A percentile compares a stretch with the other conserved stretches of the same genome.
phyloP scores from a whole-genome alignment of 1,284 basidiomycete genomes.

The Volvariella volvacea region DNA sequence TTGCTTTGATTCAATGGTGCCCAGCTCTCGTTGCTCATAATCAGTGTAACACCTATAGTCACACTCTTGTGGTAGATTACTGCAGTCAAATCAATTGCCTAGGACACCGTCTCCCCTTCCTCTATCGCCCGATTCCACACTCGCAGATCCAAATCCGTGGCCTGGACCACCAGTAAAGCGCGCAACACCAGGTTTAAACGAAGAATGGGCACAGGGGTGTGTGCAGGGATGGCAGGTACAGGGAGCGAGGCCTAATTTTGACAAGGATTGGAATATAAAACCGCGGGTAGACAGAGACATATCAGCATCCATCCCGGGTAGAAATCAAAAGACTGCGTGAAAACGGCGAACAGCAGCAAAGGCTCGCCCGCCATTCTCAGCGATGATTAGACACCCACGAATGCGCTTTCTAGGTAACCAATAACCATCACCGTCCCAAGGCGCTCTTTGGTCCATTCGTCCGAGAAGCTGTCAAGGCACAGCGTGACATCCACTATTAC shows the following conservation, averaged over 20 bases:
- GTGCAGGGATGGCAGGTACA: conserved; percentile 33
- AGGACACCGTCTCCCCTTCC: conserved; percentile 15
- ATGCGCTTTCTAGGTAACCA: conserved; percentile 44
- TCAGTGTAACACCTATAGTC: too few relatives aligned
- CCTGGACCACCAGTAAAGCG: conserved; percentile 40
- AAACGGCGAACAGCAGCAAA: too few relatives aligned
- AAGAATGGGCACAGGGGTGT: conserved; percentile 26
- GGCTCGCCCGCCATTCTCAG: too few relatives aligned
- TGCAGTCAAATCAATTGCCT: conserved; percentile 1
- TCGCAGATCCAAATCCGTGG: conserved; percentile 37
- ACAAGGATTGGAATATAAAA: conserved; percentile 5
- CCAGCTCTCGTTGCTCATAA: too few relatives aligned
- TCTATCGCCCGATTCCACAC: conserved; percentile 36
- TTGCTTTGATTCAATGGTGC: too few relatives aligned
- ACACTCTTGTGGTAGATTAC: too few relatives aligned
- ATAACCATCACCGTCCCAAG: conserved; percentile 43
- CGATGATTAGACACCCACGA: conserved; percentile 29
- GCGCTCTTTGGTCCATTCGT: conserved; percentile 44
- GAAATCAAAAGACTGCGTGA: too few relatives aligned
- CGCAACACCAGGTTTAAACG: conserved; percentile 38
- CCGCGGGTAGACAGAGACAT: too few relatives aligned
- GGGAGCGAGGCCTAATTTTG: conserved; percentile 16
- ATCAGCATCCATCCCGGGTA: too few relatives aligned
- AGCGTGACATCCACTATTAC: conserved; percentile 48
- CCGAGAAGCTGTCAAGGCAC: conserved; percentile 33